A percentile compares a stretch with the other conserved stretches of the same genome.
Conservation (phyloP, 2,329 filamentous ascomycete genomes). For the Xylariaceae sp. region DNA sequence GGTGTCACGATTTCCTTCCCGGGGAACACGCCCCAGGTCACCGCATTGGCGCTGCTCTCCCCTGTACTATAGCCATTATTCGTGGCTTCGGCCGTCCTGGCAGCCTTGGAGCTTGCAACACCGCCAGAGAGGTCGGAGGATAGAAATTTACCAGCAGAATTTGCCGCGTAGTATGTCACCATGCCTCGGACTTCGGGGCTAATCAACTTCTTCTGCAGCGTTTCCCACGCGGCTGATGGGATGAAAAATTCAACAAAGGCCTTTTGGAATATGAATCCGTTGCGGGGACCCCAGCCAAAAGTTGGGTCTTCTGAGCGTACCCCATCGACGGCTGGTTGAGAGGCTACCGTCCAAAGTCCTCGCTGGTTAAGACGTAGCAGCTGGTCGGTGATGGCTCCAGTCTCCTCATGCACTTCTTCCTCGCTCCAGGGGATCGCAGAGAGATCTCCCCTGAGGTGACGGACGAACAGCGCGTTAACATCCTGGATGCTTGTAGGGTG, state of each 20-base stretch:
- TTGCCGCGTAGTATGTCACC: conserved; percentile 84
- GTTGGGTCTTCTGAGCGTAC: conserved; percentile 67
- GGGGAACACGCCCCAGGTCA: conserved; percentile 94
- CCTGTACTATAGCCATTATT: conserved; percentile 20
- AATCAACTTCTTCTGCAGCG: conserved; percentile 58
- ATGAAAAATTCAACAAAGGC: conserved; percentile 97
- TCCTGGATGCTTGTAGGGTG: conserved; percentile 64
- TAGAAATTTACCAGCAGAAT: conserved; percentile 69
- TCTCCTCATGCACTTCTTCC: conserved; percentile 79
- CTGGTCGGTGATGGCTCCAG: conserved; percentile 69
- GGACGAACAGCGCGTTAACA: conserved; percentile 73
- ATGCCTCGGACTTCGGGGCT: conserved; percentile 54
- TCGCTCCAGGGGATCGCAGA: conserved; percentile 90
- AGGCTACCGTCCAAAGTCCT: conserved; percentile 96
- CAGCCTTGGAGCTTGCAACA: conserved; percentile 14
- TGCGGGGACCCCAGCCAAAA: conserved; percentile 89
- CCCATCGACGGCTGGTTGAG: conserved; percentile 89
- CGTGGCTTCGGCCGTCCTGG: background rate
- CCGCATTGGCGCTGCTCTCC: conserved; percentile 70
- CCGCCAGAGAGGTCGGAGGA: conserved; percentile 54
- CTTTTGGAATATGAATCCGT: conserved; percentile 97
- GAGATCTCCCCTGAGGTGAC: conserved; percentile 74
- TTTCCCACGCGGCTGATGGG: conserved; percentile 64
- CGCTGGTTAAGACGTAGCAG: conserved; percentile 70
- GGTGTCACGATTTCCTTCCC: conserved; percentile 95